Evolutionary conservation across 2,329 filamentous ascomycete species (phyloP).

Genomic region (Alternaria sp.): DNA sequence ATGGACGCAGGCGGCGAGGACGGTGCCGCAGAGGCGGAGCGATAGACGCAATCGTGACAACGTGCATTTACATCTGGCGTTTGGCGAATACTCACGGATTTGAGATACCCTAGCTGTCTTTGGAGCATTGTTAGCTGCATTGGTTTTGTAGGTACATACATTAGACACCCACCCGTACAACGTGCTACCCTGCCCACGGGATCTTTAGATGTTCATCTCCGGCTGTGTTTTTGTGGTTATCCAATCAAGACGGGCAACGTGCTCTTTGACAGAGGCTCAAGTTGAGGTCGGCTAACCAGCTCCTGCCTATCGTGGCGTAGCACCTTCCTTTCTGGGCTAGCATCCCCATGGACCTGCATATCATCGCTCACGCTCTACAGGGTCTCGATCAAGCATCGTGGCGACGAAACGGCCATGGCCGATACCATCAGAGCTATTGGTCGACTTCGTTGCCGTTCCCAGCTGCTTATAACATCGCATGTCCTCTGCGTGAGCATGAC

Average conservation of each 20-base stretch:
- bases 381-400: conserved; percentile 19
- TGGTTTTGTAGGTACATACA: not conserved
- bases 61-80: conserved; percentile 20
- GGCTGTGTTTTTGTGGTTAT: not conserved
- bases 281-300: not conserved
- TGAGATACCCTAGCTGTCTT: conserved; percentile 36
- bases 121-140: not conserved
- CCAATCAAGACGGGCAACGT: conserved; percentile 9
- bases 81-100: conserved; percentile 26
- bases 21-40: conserved; percentile 17
- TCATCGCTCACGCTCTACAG: conserved; percentile 7
- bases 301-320: conserved; percentile 5
- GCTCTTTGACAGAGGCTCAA: not conserved
- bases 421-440: conserved; percentile 23
- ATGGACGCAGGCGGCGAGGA: conserved; percentile 3
- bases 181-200: not conserved
- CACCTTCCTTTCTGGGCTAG: conserved; percentile 39
- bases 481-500: not conserved
- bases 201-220: conserved; percentile 2
- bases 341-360: conserved; percentile 26
- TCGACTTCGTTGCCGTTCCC: not conserved
- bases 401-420: conserved; percentile 39
- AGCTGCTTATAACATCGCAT: conserved; percentile 2
- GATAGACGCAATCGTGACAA: conserved; percentile 11
- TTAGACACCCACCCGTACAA: not conserved